These are phyloP conservation scores for Termitomyces sp. DNA, from an alignment of 768 basidiomycete genomes.

Conservation along the genomic window DNA sequence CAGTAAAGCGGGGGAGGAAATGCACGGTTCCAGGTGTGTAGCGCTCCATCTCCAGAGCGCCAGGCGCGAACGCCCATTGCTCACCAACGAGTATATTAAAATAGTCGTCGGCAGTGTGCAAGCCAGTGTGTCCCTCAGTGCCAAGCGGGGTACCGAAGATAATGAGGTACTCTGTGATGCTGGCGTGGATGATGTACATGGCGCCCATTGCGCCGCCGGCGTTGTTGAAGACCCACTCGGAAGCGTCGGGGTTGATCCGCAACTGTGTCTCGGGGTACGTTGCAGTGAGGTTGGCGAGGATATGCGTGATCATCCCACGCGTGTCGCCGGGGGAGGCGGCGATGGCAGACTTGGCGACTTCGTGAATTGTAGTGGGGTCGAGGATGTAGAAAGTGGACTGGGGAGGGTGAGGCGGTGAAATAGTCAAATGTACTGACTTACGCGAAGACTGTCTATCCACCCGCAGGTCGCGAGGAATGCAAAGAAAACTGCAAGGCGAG, in stretches of 20 bases:
- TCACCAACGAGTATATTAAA: slow-evolving; percentile 94
- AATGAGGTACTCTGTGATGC: slow-evolving; percentile 94
- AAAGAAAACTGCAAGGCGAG: slow-evolving; percentile 25
- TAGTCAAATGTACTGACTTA: slow-evolving; percentile 17
- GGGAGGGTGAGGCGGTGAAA: neutral
- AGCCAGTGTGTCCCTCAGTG: slow-evolving; percentile 92
- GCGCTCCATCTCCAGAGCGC: slow-evolving; percentile 76
- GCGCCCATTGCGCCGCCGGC: slow-evolving; percentile 98
- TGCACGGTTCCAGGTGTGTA: slow-evolving; percentile 86
- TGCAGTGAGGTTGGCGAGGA: slow-evolving; percentile 71
- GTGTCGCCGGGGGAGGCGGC: slow-evolving; percentile 59
- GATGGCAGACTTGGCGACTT: slow-evolving; percentile 72
- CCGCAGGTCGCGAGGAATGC: slow-evolving; percentile 34
- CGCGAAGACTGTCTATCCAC: slow-evolving; percentile 63
- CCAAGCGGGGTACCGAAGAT: slow-evolving; percentile 96
- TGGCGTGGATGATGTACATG: slow-evolving; percentile 97
- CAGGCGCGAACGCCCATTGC: slow-evolving; percentile 89
- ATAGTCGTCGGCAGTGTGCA: slow-evolving; percentile 97
- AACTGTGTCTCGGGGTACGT: slow-evolving; percentile 61
- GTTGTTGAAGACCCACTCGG: slow-evolving; percentile 95
- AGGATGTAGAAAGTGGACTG: slow-evolving; percentile 77
- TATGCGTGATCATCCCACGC: slow-evolving; percentile 71
- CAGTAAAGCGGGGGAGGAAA: slow-evolving; percentile 72
- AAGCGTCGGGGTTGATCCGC: slow-evolving; percentile 48
- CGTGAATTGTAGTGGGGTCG: slow-evolving; percentile 64